Percentiles rank a stretch among this genome's conserved stretches.
These are phyloP conservation scores for Aspergillus affinis DNA, from an alignment of 495 filamentous ascomycete species.

Conservation along the genomic window DNA sequence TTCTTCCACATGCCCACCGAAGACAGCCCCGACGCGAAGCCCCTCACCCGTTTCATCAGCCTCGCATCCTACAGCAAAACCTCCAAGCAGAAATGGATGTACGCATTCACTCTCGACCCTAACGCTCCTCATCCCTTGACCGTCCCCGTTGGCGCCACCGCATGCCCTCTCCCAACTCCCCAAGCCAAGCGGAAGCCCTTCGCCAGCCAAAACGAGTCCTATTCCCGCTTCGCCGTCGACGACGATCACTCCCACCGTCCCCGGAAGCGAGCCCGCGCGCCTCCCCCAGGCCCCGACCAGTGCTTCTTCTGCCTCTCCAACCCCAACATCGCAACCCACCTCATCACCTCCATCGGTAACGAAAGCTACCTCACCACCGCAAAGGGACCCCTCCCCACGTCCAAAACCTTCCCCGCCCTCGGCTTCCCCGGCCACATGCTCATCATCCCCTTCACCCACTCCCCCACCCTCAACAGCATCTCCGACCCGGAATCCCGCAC, in stretches of 20 bases:
- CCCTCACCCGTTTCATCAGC: conserved; percentile 84
- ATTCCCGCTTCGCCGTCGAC: conserved; percentile 57
- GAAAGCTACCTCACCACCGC: conserved; percentile 87
- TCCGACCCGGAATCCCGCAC: conserved; percentile 52
- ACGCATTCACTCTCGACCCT: conserved; percentile 81
- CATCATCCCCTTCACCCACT: conserved; percentile 82
- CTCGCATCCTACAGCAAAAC: conserved; percentile 73
- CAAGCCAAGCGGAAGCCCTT: conserved; percentile 61
- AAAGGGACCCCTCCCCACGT: conserved; percentile 80
- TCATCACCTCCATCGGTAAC: conserved; percentile 81
- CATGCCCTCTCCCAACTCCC: conserved; percentile 61
- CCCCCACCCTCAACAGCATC: conserved; percentile 63
- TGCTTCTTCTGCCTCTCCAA: conserved; percentile 97
- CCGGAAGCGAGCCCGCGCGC: conserved; percentile 55
- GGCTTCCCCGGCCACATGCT: conserved; percentile 84
- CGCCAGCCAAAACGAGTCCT: conserved; percentile 50
- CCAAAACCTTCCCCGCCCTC: conserved; percentile 64
- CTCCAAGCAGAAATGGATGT: conserved; percentile 79
- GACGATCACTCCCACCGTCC: conserved; percentile 36
- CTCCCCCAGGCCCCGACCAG: conserved; percentile 68
- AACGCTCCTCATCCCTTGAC: conserved; percentile 52
- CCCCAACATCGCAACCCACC: conserved; percentile 75
- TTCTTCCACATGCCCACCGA: conserved; percentile 72
- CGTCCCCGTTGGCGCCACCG: conserved; percentile 67
- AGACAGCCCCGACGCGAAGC: conserved; percentile 49